Evolutionary conservation across 768 basidiomycete species (phyloP), one percentile per base, ranked within the genome.

Genomic region (Suillus weaverae): DNA sequence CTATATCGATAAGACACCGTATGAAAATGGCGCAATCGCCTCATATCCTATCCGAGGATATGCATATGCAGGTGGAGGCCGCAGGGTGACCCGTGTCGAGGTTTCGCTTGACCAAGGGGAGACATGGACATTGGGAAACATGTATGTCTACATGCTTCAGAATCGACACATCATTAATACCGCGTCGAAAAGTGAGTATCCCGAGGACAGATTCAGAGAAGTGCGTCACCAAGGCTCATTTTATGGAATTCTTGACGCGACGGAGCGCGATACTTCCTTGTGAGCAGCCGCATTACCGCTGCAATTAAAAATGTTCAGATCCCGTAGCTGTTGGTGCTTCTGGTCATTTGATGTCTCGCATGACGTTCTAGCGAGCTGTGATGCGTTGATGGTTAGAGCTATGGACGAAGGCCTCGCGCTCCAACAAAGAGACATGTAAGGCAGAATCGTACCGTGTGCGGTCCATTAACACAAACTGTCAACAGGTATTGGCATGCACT

Each of bases 31-130:
- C 18, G 67, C 67, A 6, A 59, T 70, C 7, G 36, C 66, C 54
- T 16, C 44, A 33, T 88, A 87, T 69, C 70, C 70, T 5, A 50
- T 85, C 44, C 74, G 78, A 61, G 88, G 88, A 5, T 89, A 88
- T 62, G 87, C 87, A 3, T 89, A 89, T 70, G 78, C 81, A 32
- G 88, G 88, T 13, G 86, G 87, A 7, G 87, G 87, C 4, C 78
- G 84, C 9, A 78, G 86, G 20, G 77, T 89, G 22, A 83, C 81
- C 4, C 80, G 87, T 18, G 84, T 88, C 33, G 87, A 89, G 65
- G 61, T 88, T 46, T 84, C 85, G 8, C 68, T 85, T 9, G 85
- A 89, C 66, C 80, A 84, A 30, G 87, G 86, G 2, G 63, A 63
- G 20, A 77, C 78, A 1, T 89, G 87, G 87, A 65, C 55, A 9